Conservation (phyloP, 495 filamentous ascomycete genomes). For the Xylaria acuta region DNA sequence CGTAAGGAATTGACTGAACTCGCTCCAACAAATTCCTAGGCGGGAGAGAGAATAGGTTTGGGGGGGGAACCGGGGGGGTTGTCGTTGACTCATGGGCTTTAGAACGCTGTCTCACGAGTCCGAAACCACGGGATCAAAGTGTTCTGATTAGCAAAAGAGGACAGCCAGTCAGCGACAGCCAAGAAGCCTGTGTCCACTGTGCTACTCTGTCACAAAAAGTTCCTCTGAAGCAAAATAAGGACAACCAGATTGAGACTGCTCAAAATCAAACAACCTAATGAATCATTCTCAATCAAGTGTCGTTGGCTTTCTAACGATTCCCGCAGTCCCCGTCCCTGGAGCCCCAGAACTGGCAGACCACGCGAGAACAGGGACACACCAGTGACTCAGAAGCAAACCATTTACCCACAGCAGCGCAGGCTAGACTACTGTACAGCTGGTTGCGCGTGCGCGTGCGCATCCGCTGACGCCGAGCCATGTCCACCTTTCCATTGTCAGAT, state of each 20-base stretch:
- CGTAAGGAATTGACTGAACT: not conserved
- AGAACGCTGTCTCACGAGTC: too few relatives aligned
- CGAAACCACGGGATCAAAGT: too few relatives aligned
- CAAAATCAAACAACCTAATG: not conserved
- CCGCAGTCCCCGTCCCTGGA: not conserved
- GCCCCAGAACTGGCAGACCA: not conserved
- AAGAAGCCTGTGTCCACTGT: not conserved
- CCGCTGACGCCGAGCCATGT: too few relatives aligned
- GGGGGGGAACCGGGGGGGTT: not conserved
- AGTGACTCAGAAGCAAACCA: constrained; percentile 3
- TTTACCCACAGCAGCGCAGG: not conserved
- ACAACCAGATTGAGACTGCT: not conserved
- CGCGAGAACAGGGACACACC: not conserved
- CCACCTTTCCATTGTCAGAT: too few relatives aligned
- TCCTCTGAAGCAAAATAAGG: not conserved
- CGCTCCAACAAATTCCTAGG: not conserved
- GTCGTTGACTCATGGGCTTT: too few relatives aligned
- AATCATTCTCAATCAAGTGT: not conserved
- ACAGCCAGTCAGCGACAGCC: too few relatives aligned
- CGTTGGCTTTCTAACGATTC: not conserved
- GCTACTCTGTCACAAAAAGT: not conserved
- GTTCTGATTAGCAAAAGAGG: too few relatives aligned
- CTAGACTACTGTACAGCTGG: not conserved
- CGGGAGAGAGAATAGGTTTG: not conserved
- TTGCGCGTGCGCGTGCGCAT: not conserved